phyloP scores from a whole-genome alignment of 352 stramenopile species.

The Bremia lactucae region DNA sequence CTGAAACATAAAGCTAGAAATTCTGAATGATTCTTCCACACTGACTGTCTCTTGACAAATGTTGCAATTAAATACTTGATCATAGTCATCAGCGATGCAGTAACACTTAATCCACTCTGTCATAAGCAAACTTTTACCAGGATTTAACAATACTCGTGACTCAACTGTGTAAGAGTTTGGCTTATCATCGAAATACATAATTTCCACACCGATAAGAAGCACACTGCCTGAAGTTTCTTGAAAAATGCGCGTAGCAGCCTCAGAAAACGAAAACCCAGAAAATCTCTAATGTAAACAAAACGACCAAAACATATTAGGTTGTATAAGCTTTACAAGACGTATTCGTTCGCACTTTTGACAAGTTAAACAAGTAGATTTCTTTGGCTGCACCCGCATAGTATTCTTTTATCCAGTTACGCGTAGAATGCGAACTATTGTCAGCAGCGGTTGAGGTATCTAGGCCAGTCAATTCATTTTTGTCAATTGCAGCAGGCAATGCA shows the following conservation, averaged over 20 bases:
- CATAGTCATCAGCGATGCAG: slow-evolving; percentile 76
- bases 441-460: slow-evolving; percentile 12
- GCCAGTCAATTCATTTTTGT: slow-evolving; percentile 22
- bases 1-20: slow-evolving; percentile 33
- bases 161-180: slow-evolving; percentile 19
- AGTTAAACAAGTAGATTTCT: slow-evolving; percentile 77
- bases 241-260: slow-evolving; percentile 51
- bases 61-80: slow-evolving; percentile 44
- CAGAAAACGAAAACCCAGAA: slow-evolving; percentile 53
- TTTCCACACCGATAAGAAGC: slow-evolving; percentile 70
- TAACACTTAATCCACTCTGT: slow-evolving; percentile 75
- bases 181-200: slow-evolving; percentile 44
- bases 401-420: slow-evolving; percentile 47
- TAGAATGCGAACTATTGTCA: slow-evolving; percentile 6
- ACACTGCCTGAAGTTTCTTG: slow-evolving; percentile 51
- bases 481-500: slow-evolving; percentile 8
- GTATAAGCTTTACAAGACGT: background rate
- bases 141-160: slow-evolving; percentile 68
- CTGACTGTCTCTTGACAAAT: slow-evolving; percentile 43
- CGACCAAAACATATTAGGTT: background rate
- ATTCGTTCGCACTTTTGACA: slow-evolving; percentile 40
- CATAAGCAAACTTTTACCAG: slow-evolving; percentile 61
- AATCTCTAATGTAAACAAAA: slow-evolving; percentile 36
- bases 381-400: slow-evolving; percentile 74
- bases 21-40: slow-evolving; percentile 23